Evolutionary conservation across 768 basidiomycete genomes (phyloP).

Genomic region (Calocera viscosa): DNA sequence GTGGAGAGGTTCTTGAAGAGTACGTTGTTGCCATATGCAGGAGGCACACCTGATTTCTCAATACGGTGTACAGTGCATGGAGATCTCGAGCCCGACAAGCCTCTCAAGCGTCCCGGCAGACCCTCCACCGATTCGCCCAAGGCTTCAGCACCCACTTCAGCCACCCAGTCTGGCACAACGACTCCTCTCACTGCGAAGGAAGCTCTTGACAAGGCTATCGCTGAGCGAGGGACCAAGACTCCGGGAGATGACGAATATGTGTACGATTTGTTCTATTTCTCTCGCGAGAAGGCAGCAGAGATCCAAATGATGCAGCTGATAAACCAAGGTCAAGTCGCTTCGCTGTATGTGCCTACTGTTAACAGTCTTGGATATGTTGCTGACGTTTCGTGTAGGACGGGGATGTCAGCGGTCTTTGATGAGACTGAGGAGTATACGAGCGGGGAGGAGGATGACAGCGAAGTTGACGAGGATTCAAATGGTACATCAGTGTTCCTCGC

Average conservation of each 20-base stretch:
- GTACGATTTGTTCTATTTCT: background rate
- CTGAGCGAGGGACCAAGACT: background rate
- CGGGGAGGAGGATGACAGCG: background rate
- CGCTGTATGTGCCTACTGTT: background rate
- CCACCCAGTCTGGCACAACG: background rate
- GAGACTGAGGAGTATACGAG: background rate
- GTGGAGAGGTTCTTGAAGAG: background rate
- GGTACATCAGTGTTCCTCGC: background rate
- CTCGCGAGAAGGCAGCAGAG: constrained; percentile 1
- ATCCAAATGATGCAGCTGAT: background rate
- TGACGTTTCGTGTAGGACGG: background rate
- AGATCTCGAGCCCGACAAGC: background rate
- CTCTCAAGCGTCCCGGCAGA: background rate
- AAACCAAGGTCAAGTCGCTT: background rate
- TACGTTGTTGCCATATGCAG: background rate
- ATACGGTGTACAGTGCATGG: background rate
- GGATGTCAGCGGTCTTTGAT: background rate
- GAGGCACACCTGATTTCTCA: background rate
- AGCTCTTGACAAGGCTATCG: background rate
- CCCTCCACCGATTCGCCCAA: background rate
- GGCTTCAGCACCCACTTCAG: background rate
- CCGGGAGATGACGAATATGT: background rate
- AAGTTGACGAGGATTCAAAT: constrained; percentile 5
- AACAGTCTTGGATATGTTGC: background rate
- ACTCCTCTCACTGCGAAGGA: background rate